Base-by-base conservation (phyloP, 2,329 filamentous ascomycete species). In the Fusarium sp. region DNA sequence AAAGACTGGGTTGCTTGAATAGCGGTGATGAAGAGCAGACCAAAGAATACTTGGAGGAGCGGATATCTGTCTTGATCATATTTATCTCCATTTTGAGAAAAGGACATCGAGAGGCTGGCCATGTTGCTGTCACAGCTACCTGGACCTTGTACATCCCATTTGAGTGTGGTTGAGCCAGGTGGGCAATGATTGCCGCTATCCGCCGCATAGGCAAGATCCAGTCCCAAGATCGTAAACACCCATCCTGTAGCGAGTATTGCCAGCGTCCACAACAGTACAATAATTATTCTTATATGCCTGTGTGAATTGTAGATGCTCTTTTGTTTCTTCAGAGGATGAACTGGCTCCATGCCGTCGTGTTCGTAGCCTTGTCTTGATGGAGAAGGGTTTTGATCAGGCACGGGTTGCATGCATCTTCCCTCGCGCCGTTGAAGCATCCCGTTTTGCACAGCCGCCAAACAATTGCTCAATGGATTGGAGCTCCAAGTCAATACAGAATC, bases 391-490 rank as follows among this genome's bases (percentile, higher is more conserved):
- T 25, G 49, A n/a, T 51, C 12, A 18, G 22, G 22, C 16, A 51
- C 4, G 8, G 49, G 14, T 6, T 12, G 32, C 32, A 51, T 51
- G 5, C 49, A 51, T 14, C 49, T 40, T 14, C 49, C 49, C 2
- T 25, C 9, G 16, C 32, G 32, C 3, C 49, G 32, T 40, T 51
- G 20, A 40, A 55, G 15, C 16, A 55, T 34, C 3, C 52, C 52
- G 2, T 16, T 55, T 8, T 45, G 52, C 4, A 55, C 40, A 20
- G 40, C 40, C 1, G 52, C 40, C 16, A 45, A 6, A 20, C 40
- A 55, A 16, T 45, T 55, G 12, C 16, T 45, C 20, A 55, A n/a
- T 3, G 27, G 27, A 16, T 55, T 55, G 7, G 52, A 45, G 15
- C 52, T 44, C 52, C 40, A 55, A 1, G 27, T 45, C 16, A 55